Evolutionary conservation across 495 filamentous ascomycete genomes (phyloP).

Genomic region (Daldinia concentrica): DNA sequence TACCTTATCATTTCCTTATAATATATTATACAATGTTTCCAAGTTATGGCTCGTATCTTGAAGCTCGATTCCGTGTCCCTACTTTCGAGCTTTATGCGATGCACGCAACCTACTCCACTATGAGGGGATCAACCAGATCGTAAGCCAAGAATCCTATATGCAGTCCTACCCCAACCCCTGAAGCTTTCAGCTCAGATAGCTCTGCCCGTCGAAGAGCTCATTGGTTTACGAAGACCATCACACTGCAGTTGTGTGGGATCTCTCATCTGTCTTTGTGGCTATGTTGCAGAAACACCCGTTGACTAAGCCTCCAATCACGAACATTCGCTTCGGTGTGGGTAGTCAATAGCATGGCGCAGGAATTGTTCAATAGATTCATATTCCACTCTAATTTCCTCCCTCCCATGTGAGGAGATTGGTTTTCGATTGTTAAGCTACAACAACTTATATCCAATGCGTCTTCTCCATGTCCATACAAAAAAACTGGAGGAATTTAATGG

Average conservation of each 20-base stretch:
- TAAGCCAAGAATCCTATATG: background rate
- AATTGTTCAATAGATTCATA: background rate
- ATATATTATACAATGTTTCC: background rate
- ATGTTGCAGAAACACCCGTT: background rate
- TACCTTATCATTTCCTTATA: no score
- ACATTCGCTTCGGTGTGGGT: background rate
- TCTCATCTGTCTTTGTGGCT: background rate
- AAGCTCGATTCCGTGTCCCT: background rate
- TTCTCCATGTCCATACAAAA: slow-evolving; percentile 29
- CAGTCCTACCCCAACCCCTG: background rate
- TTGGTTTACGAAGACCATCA: background rate
- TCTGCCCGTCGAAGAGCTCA: background rate
- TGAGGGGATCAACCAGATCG: background rate
- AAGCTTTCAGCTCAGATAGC: background rate
- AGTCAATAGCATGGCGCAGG: background rate
- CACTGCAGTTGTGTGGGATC: background rate
- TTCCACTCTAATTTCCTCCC: background rate
- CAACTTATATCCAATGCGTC: slow-evolving; percentile 16
- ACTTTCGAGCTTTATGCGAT: background rate
- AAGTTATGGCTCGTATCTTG: background rate
- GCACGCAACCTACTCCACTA: background rate
- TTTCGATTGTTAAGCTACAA: background rate
- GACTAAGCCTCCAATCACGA: background rate
- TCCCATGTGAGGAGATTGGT: background rate
- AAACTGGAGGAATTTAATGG: slow-evolving; percentile 24